Evolutionary conservation across 2,329 filamentous ascomycete genomes (phyloP), one percentile per base, ranked within the genome.

Genomic region (Ceratocystis smalleyi): DNA sequence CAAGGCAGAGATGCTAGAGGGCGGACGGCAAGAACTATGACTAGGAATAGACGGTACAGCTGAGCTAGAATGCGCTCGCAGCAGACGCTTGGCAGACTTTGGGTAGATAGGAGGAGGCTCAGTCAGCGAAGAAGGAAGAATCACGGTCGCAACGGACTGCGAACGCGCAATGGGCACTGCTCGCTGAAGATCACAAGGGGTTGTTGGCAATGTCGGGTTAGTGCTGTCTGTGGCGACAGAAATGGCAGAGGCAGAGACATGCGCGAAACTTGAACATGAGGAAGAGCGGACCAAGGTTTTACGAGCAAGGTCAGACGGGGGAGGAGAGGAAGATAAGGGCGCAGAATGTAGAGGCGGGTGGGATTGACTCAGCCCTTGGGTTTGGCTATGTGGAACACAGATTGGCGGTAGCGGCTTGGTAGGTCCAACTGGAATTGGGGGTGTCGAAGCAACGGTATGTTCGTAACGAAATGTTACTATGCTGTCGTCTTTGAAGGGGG

Each of bases 401-500:
- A 67, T 30, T 12, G 70, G 35, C 35, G 10, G 65, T 3, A 64
- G 27, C 19, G 63, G 65, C 68, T 70, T 43, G 71, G 71, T 51
- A 70, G 69, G 19, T 70, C 69, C 54, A 66, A 68, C 59, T 69
- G 61, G 78, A 68, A 83, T 81, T 43, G 83, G 83, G 66, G 80
- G 80, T 71, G 81, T 78, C 59, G 80, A 80, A 69, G 80, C 77
- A 61, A 78, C 74, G 43, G 81, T 82, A 72, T 84, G 78, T 70
- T 86, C 83, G 74, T 86, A 85, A 65, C 81, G 79, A 64, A 85
- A 70, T 59, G 78, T 78, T 66, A 84, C 76, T 69, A 84, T 71
- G 68, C 72, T 74, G 51, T 75, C 73, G 68, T 81, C 80, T 69
- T 79, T 78, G 66, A 77, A 75, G 69, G 81, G 77, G 27, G 75